Percentiles rank a stretch among this genome's conserved stretches.
phyloP scores from a whole-genome alignment of 495 filamentous ascomycete genomes.

The Talaromyces borbonicus region DNA sequence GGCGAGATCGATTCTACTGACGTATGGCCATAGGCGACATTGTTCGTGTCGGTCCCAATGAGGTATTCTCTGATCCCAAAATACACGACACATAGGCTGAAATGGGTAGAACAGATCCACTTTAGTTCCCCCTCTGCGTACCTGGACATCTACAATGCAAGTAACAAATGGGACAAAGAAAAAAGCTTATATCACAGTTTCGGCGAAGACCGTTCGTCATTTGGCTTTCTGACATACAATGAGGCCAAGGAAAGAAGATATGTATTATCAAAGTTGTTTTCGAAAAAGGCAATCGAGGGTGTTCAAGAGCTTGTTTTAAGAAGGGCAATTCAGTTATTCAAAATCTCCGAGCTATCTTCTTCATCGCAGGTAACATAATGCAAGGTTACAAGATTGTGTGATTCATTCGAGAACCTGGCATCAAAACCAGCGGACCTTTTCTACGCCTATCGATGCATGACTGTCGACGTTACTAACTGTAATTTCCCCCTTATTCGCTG shows the following conservation, averaged over 20 bases:
- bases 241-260: constrained; percentile 27
- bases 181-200: constrained; percentile 22
- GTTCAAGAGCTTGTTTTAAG: constrained; percentile 23
- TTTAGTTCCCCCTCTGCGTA: constrained; percentile 30
- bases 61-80: constrained; percentile 9
- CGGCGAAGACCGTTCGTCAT: constrained; percentile 23
- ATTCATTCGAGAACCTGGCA: constrained; percentile 8
- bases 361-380: neutral
- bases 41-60: constrained; percentile 20
- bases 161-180: constrained; percentile 28
- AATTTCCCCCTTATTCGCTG: neutral
- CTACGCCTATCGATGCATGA: constrained; percentile 25
- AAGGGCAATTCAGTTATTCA: constrained; percentile 14
- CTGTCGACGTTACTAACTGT: constrained; percentile 29
- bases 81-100: neutral
- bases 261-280: constrained; percentile 27
- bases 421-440: constrained; percentile 16
- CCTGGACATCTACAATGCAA: constrained; percentile 26
- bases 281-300: constrained; percentile 18
- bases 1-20: neutral
- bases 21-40: constrained; percentile 7
- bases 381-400: constrained; percentile 3
- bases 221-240: constrained; percentile 20
- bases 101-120: constrained; percentile 23
- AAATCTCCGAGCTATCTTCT: neutral